Percentiles rank a stretch among this genome's conserved stretches.
phyloP scores from a whole-genome alignment of 2,329 filamentous ascomycete genomes.

The Verticillium nubilum region DNA sequence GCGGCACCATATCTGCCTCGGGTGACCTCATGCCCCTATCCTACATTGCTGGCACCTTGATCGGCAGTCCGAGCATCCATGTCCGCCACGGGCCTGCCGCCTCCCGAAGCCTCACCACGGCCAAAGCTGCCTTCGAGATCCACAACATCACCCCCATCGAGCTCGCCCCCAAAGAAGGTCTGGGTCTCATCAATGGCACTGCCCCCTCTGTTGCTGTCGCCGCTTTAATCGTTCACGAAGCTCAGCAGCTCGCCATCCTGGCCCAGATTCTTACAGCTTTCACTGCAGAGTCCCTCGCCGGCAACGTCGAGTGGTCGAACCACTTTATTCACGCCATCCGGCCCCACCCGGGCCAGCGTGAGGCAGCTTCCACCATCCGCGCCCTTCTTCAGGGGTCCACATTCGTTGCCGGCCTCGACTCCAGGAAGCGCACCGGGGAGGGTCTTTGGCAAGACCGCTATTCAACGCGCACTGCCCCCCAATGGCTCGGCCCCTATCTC shows the following conservation, averaged over 20 bases:
- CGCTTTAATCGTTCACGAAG: conserved; percentile 36
- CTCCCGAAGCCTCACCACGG: conserved; percentile 19
- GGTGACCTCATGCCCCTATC: conserved; percentile 52
- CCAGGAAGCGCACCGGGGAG: conserved; percentile 20
- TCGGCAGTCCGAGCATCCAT: conserved; percentile 37
- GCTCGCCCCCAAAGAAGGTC: conserved; percentile 38
- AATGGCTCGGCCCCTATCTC: conserved; percentile 63
- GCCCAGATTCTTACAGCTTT: conserved; percentile 57
- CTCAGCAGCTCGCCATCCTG: conserved; percentile 45
- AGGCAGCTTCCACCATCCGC: conserved; percentile 50
- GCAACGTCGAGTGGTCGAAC: conserved; percentile 50
- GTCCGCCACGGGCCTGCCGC: conserved; percentile 20
- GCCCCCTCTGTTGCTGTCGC: conserved; percentile 29
- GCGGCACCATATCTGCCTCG: conserved; percentile 53
- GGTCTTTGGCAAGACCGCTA: conserved; percentile 59
- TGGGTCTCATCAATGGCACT: conserved; percentile 42
- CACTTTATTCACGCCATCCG: conserved; percentile 52
- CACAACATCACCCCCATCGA: conserved; percentile 26
- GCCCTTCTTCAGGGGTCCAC: conserved; percentile 42
- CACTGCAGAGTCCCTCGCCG: conserved; percentile 51
- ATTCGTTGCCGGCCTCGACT: conserved; percentile 29
- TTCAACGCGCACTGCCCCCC: conserved; percentile 55
- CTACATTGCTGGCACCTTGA: conserved; percentile 44
- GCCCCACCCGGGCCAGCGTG: conserved; percentile 56
- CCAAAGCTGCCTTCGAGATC: conserved; percentile 26